These are phyloP conservation scores for Ricinus communis DNA, from an alignment of 345 rosid genomes.

Conservation along the genomic window DNA sequence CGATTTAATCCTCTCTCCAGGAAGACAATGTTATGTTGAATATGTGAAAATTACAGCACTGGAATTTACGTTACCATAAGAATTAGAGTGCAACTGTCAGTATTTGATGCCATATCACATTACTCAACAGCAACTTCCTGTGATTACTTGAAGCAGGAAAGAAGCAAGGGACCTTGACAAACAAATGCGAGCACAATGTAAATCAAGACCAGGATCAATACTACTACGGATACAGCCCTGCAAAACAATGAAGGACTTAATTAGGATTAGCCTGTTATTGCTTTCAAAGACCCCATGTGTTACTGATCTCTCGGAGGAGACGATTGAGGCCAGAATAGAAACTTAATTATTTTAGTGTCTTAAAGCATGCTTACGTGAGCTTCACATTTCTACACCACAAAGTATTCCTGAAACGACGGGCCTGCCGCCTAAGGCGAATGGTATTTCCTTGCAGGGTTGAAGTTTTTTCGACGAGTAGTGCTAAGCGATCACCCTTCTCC, in stretches of 20 bases:
- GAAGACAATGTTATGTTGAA: background rate
- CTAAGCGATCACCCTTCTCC: constrained; percentile 51
- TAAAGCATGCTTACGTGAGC: constrained; percentile 45
- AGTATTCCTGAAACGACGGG: constrained; percentile 35
- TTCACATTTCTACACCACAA: constrained; percentile 52
- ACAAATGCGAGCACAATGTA: constrained; percentile 30
- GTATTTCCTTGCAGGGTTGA: constrained; percentile 41
- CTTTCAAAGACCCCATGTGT: too few species aligned
- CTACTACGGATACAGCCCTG: constrained; percentile 35
- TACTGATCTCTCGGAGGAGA: too few species aligned
- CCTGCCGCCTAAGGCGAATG: constrained; percentile 39
- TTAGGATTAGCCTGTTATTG: too few species aligned
- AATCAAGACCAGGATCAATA: constrained; percentile 27
- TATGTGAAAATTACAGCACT: background rate
- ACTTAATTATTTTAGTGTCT: too few species aligned
- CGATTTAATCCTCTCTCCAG: background rate
- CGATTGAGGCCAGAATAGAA: too few species aligned
- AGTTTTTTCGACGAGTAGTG: constrained; percentile 47
- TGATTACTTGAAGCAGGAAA: constrained; percentile 22
- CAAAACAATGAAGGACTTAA: too few species aligned
- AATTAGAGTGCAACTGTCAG: too few species aligned
- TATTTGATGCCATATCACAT: too few species aligned
- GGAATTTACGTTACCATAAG: background rate
- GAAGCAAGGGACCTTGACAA: constrained; percentile 34
- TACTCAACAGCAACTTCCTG: too few species aligned